phyloP scores from a whole-genome alignment of 148 eudicot species.

The Amaranthus palmeri region DNA sequence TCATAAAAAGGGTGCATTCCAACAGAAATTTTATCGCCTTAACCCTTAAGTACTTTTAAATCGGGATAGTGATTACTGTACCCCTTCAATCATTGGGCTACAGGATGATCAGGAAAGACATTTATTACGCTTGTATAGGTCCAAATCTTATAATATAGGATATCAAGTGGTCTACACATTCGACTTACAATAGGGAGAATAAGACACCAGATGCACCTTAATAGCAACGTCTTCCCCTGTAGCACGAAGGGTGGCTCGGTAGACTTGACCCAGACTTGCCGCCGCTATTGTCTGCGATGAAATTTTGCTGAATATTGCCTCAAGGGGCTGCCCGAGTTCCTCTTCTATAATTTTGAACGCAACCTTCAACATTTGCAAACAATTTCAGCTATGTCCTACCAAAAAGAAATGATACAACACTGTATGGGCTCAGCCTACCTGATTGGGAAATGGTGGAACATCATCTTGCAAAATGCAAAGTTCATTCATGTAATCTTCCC shows the following conservation, averaged over 20 bases:
- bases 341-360: constrained; percentile 95
- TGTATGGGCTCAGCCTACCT: constrained; percentile 40
- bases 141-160: not conserved
- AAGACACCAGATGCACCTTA: constrained; percentile 52
- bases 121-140: not conserved
- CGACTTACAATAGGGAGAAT: constrained; percentile 16
- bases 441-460: constrained; percentile 92
- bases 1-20: not conserved
- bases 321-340: constrained; percentile 93
- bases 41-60: not conserved
- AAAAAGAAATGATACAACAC: constrained; percentile 4
- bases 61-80: not conserved
- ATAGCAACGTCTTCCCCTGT: constrained; percentile 97
- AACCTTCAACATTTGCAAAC: constrained; percentile 48
- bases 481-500: constrained; percentile 99
- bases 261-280: constrained; percentile 98
- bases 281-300: constrained; percentile 94
- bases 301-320: constrained; percentile 90
- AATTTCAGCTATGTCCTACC: constrained; percentile 18
- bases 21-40: not conserved
- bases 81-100: not conserved
- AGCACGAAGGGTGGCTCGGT: constrained; percentile 84
- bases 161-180: constrained; percentile 6
- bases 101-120: not conserved
- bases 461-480: constrained; percentile 99